Evolutionary conservation across 2,329 filamentous ascomycete species (phyloP).

Genomic region (Penicillium sp.): DNA sequence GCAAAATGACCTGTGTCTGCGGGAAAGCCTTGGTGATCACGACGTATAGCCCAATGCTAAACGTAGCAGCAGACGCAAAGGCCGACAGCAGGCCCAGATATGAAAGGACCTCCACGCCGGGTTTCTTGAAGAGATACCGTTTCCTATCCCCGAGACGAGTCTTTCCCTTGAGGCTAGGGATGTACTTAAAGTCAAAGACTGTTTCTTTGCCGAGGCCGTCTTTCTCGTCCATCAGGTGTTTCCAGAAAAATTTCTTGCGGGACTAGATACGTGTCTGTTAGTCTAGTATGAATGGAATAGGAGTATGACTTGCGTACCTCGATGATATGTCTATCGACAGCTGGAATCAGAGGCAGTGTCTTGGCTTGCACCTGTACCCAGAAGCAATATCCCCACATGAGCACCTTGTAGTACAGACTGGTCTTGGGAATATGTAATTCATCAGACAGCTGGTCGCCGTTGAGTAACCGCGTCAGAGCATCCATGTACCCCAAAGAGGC

Average conservation of each 20-base stretch:
- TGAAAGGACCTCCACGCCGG: constrained; percentile 29
- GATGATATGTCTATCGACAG: constrained; percentile 58
- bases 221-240: constrained; percentile 64
- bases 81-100: constrained; percentile 28
- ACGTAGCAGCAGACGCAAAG: constrained; percentile 13
- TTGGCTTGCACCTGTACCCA: constrained; percentile 35
- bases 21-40: neutral
- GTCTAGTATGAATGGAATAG: neutral
- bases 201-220: constrained; percentile 67
- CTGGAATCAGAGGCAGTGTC: constrained; percentile 39
- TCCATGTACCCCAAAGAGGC: constrained; percentile 69
- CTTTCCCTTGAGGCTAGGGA: constrained; percentile 28
- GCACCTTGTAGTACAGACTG: constrained; percentile 59
- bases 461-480: constrained; percentile 71
- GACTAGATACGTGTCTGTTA: constrained; percentile 23
- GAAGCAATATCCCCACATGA: constrained; percentile 68
- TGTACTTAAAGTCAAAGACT: constrained; percentile 73
- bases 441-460: constrained; percentile 66
- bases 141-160: constrained; percentile 29
- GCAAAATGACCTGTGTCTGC: neutral
- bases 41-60: constrained; percentile 1
- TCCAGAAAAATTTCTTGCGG: constrained; percentile 59
- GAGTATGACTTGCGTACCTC: constrained; percentile 37
- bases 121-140: constrained; percentile 26
- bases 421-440: constrained; percentile 64